Base-by-base conservation (phyloP, 345 rosid genomes). In the Dipteronia sinensis region DNA sequence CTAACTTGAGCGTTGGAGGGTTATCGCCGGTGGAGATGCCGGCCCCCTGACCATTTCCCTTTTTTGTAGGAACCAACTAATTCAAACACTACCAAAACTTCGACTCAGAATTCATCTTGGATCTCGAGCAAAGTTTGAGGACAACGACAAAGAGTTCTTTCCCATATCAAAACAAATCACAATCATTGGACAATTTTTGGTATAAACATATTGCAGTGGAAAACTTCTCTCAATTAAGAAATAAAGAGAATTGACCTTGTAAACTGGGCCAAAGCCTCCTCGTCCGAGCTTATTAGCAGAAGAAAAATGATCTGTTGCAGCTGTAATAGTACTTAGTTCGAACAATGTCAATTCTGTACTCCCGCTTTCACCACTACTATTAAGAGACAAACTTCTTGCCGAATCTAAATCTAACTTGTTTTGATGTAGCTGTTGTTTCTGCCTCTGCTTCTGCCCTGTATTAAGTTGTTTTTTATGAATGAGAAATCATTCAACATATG, bases 221-320 rank as follows among this genome's bases (percentile, higher is more conserved):
- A 27, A 27, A 27, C 42, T 38, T 38, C 2, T 38, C 42, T 6
- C 7, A 10, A 42, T 17, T 51, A 4, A 9, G 10, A 6, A 46
- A 44, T 46, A 34, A 65, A 46, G 72, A 7, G 40, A 59, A 38
- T 38, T 22, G 59, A 73, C 67, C 67, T 22, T 42, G 51, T 46
- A 72, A 19, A 27, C 46, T 11, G 17, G 6, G 6, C 71, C 25
- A 7, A 55, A 31, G 46, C 46, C 65, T 46, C 79, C 80, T 65
- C 34, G 47, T 76, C 80, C 73, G 5, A 80, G 63, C 64, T 75
- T 70, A 10, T 64, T 80, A 27, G 73, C 5, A 1, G 73, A 49
- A 11, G 76, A 76, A 67, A 76, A 80, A 53, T 80, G 64, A 25
- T 56, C 46, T n/a, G 73, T 71, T 42, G 79, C 61, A 27, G 20